Base-by-base conservation (phyloP, 352 stramenopile genomes). In the Phytophthora crassamura region DNA sequence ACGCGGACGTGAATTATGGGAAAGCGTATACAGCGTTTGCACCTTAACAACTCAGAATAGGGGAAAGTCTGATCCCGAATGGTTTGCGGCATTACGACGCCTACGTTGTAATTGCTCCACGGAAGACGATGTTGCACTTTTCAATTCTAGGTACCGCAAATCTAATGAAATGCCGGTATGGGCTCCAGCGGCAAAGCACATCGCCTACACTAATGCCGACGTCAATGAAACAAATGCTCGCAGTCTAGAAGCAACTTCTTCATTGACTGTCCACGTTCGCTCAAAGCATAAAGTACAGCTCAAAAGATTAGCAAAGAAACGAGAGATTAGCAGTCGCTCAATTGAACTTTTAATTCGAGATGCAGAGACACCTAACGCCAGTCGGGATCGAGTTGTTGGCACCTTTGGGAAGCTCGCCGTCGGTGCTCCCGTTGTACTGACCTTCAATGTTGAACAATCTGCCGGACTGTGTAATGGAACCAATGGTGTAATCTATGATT, bases 161-260 rank as follows among this genome's bases (percentile, higher is more conserved):
- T n/a, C 30, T 41, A 34, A 25, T 8, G 30, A 42, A 4, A 59
- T 59, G 49, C 25, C 51, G 2, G 6, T 10, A 4, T 59, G 51
- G 39, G 28, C 40, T 11, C 2, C 41, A 14, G 20, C 12, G 7
- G 38, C 39, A 9, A 59, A 59, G 28, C 38, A 59, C n/a, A 59
- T 59, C 14, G 39, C 38, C 5, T 40, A 39, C 20, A 15, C 40
- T 2, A 59, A 59, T 16, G 38, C 39, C 7, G 52, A 60, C 11
- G 52, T 60, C 9, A 15, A 41, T 36, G 40, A 11, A 14, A 32
- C 41, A n/a, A 60, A 60, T 18, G 33, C 22, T 5, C 6, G 14
- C 9, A 52, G 11, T 33, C 7, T 60, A 2, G 1, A 33, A 25
- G 28, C 5, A 3, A 15, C n/a, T 10, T 16, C 35, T 5, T 7